These are phyloP conservation scores for Claviceps arundinis DNA, from an alignment of 2,329 filamentous ascomycete genomes.

Conservation along the genomic window DNA sequence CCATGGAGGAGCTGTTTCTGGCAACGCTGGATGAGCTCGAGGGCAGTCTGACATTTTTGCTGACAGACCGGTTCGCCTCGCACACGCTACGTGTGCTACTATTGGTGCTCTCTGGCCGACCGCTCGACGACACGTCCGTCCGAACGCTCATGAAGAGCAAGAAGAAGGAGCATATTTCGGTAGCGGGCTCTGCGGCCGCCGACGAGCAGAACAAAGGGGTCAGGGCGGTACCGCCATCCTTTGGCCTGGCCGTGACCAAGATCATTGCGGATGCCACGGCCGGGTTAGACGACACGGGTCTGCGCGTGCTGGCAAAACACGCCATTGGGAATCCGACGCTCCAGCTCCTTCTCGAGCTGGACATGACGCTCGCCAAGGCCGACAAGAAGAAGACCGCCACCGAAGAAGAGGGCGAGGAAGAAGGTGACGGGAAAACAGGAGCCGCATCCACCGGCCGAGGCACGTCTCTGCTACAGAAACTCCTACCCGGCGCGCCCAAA, in stretches of 20 bases:
- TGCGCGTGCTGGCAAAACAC: constrained; percentile 75
- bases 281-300: constrained; percentile 62
- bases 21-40: constrained; percentile 79
- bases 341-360: constrained; percentile 80
- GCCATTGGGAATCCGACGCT: constrained; percentile 84
- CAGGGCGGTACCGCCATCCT: constrained; percentile 62
- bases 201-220: constrained; percentile 30
- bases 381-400: constrained; percentile 1
- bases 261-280: constrained; percentile 67
- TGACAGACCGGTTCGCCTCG: constrained; percentile 82
- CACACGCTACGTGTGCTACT: constrained; percentile 80
- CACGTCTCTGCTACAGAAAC: constrained; percentile 54
- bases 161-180: constrained; percentile 73
- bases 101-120: constrained; percentile 70
- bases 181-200: constrained; percentile 38
- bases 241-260: constrained; percentile 63
- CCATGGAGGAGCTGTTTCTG: constrained; percentile 78
- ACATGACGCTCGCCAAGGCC: constrained; percentile 56
- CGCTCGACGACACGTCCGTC: constrained; percentile 55
- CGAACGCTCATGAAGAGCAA: constrained; percentile 77
- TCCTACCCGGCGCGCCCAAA: constrained; percentile 63
- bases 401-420: neutral
- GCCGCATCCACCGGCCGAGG: neutral
- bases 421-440: neutral
- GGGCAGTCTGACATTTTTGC: constrained; percentile 64